Base-by-base conservation (phyloP, 2,329 filamentous ascomycete species). In the Colletotrichum phormii region DNA sequence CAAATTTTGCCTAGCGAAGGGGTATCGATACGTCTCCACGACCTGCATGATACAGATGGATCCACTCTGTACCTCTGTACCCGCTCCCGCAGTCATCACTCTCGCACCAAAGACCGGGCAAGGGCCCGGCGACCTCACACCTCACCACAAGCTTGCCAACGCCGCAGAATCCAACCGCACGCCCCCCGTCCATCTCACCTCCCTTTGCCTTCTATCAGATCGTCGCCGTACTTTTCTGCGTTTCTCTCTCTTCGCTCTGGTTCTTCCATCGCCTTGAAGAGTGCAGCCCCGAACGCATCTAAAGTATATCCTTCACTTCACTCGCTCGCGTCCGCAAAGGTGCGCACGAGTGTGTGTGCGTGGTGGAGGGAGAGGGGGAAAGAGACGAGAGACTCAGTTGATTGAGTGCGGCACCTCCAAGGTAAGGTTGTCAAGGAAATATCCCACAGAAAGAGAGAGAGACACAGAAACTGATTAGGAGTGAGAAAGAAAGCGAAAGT, bases 31-130 rank as follows among this genome's bases (percentile, higher is more conserved):
- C 70, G 54, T 60, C 18, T 24, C 26, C 55, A 35, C 66, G 70
- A 37, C 64, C 71, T 72, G 71, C 71, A 73, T 53, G 71, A 59
- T 73, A 73, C 71, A 49, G 18, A 49, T 5, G 42, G 61, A 67
- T 51, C 71, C 71, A 73, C 67, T 46, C 24, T 46, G 68, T 73
- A 58, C 67, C 37, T 67, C 57, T 51, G 71, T 67, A 73, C 67
- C 71, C 67, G 71, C 71, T 67, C 67, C 67, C 68, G 58, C 71
- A 71, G 71, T 73, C 62, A 73, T 73, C 62, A 62, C 67, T 73
- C 51, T 67, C 37, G 51, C 71, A 72, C 65, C 59, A 72, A 54
- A 54, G 42, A 22, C 42, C 42, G 18, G 42, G 55, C 71, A 66
- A 66, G 67, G 57, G 67, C 55, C 65, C 42, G 59, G 54, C 70